Evolutionary conservation across 2,329 filamentous ascomycete species (phyloP).

Genomic region (Alternaria burnsii): DNA sequence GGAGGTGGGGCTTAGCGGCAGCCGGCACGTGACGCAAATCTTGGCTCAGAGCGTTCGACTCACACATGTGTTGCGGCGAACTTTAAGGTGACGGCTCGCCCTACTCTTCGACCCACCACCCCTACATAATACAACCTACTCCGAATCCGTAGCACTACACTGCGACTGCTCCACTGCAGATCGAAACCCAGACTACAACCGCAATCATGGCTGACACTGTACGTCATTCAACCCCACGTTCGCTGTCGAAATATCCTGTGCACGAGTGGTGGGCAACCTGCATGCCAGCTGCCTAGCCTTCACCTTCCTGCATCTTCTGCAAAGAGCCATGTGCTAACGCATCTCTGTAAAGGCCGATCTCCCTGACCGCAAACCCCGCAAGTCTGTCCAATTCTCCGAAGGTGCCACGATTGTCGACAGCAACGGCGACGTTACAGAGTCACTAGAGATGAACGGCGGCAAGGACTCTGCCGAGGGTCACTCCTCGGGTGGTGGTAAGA

Average conservation of each 20-base stretch:
- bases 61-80: constrained; percentile 27
- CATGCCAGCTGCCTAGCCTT: neutral
- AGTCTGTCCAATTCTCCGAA: constrained; percentile 93
- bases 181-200: constrained; percentile 32
- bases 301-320: neutral
- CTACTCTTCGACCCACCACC: constrained; percentile 1
- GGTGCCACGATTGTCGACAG: constrained; percentile 86
- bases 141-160: neutral
- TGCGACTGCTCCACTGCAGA: constrained; percentile 6
- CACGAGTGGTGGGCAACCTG: constrained; percentile 6
- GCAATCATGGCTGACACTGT: constrained; percentile 63
- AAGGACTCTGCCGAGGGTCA: constrained; percentile 86
- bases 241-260: constrained; percentile 27
- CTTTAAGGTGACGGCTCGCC: constrained; percentile 6
- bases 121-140: neutral
- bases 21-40: constrained; percentile 27
- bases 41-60: constrained; percentile 29
- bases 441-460: constrained; percentile 73
- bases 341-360: constrained; percentile 52
- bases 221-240: constrained; percentile 43
- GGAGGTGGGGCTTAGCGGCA: constrained; percentile 32
- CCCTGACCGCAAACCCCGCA: constrained; percentile 76
- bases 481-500: constrained; percentile 43
- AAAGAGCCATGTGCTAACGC: constrained; percentile 29
- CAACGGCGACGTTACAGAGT: constrained; percentile 84